These are phyloP conservation scores for Protomyces inouyei DNA, from an alignment of 1,139 yeast genomes.

Conservation along the genomic window DNA sequence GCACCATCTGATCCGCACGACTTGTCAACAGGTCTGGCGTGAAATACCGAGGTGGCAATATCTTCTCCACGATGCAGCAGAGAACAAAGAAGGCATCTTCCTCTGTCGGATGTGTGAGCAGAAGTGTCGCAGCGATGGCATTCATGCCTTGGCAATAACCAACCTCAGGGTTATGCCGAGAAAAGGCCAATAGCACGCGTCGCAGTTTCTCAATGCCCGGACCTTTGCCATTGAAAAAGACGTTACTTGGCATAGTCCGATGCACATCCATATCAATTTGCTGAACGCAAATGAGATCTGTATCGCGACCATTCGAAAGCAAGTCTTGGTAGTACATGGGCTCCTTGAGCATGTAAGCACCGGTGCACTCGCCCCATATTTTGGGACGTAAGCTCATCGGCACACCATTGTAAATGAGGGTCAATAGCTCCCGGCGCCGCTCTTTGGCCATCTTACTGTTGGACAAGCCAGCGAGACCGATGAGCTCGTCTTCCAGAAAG, in stretches of 20 bases:
- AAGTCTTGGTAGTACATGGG: constrained; percentile 50
- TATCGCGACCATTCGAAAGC: constrained; percentile 33
- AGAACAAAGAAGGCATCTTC: constrained; percentile 59
- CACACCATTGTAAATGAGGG: constrained; percentile 47
- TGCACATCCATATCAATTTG: constrained; percentile 55
- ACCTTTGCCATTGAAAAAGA: constrained; percentile 53
- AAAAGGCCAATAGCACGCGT: constrained; percentile 51
- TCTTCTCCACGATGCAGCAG: constrained; percentile 50
- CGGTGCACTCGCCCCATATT: constrained; percentile 55
- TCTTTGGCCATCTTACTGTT: constrained; percentile 33
- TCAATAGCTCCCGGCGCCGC: constrained; percentile 41
- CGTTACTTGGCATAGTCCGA: constrained; percentile 55
- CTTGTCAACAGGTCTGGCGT: constrained; percentile 45
- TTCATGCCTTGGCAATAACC: constrained; percentile 65
- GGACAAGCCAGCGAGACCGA: constrained; percentile 39
- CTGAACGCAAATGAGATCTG: constrained; percentile 43
- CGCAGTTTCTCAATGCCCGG: constrained; percentile 51
- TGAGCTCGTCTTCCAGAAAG: constrained; percentile 39
- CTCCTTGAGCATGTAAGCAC: constrained; percentile 47
- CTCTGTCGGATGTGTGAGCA: constrained; percentile 48
- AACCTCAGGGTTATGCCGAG: constrained; percentile 48
- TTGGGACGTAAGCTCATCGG: constrained; percentile 49
- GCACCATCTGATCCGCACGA: constrained; percentile 44
- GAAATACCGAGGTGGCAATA: constrained; percentile 50
- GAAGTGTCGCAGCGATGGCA: constrained; percentile 52